Base-by-base conservation (phyloP, 139 green algal species). In the Tetradesmus obliquus region DNA sequence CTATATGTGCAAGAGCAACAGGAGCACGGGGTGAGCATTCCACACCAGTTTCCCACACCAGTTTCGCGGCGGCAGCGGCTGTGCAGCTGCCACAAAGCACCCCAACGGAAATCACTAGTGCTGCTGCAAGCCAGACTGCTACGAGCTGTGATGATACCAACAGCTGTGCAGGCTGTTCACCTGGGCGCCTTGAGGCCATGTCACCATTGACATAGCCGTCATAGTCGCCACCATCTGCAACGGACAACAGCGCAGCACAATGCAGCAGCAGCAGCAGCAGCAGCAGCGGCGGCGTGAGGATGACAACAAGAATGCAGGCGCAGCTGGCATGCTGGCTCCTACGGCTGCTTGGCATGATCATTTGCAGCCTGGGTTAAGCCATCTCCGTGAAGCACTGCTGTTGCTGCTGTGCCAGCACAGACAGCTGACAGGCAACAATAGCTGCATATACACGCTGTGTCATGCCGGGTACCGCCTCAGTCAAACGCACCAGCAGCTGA, bases 141-240 rank as follows among this genome's bases (percentile, higher is more conserved):
- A n/a, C n/a, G n/a, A n/a, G n/a, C n/a, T n/a, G n/a, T n/a, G n/a
- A n/a, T n/a, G n/a, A n/a, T n/a, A n/a, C n/a, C n/a, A n/a, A n/a
- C n/a, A n/a, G n/a, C n/a, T n/a, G n/a, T n/a, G n/a, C n/a, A n/a
- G n/a, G n/a, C n/a, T n/a, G n/a, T 19, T 2, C 10, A 76, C 66
- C 66, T 76, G 66, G 17, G 0, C 66, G 66, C 66, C 66, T 76
- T 0, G 76, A 82, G n/a, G 76, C 0, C 51, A 51, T 24, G 82
- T 45, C 54, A 32, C 86, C 86, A 32, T 90, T 90, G 71, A 24
- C 71, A 71, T 72, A 90, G 10, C 19, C 71, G n/a, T 90, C 86
- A 84, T 55, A 90, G 53, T 32, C 86, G 58, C 79, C 86, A 19
- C 53, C 32, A 15, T 90, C 22, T 72, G 86, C 24, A 45, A 24